phyloP scores from a whole-genome alignment of 2,329 filamentous ascomycete genomes.

The Coleophoma crateriformis region DNA sequence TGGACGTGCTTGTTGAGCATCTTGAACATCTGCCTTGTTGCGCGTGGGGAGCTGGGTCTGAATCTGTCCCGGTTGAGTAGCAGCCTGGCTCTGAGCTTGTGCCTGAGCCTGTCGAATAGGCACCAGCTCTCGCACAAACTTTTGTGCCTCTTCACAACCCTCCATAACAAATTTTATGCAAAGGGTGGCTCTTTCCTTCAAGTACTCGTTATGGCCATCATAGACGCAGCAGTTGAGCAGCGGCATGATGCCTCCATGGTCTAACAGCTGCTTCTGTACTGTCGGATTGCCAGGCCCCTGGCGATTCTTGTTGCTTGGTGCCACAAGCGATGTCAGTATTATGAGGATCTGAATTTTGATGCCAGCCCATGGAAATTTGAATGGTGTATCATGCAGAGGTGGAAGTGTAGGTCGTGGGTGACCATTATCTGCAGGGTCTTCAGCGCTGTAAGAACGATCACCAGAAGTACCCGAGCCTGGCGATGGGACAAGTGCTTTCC shows the following conservation, averaged over 20 bases:
- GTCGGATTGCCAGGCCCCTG: constrained; percentile 60
- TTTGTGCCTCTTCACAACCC: constrained; percentile 67
- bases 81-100: constrained; percentile 8
- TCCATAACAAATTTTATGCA: constrained; percentile 81
- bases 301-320: constrained; percentile 63
- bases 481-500: constrained; percentile 59
- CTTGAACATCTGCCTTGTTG: background rate
- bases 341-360: constrained; percentile 91
- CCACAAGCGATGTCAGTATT: constrained; percentile 82
- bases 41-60: background rate
- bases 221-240: constrained; percentile 86
- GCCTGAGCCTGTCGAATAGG: constrained; percentile 22
- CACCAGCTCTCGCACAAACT: constrained; percentile 55
- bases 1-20: background rate
- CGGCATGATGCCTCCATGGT: constrained; percentile 79
- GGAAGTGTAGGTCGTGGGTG: constrained; percentile 35
- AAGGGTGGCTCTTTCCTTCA: constrained; percentile 85
- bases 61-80: background rate
- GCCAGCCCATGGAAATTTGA: constrained; percentile 62
- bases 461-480: constrained; percentile 19
- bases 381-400: constrained; percentile 56
- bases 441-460: constrained; percentile 28
- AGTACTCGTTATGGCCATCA: constrained; percentile 90
- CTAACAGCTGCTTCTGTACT: constrained; percentile 84
- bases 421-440: background rate